phyloP scores from a whole-genome alignment of 1,284 basidiomycete species.

The Xanthoconium separans region DNA sequence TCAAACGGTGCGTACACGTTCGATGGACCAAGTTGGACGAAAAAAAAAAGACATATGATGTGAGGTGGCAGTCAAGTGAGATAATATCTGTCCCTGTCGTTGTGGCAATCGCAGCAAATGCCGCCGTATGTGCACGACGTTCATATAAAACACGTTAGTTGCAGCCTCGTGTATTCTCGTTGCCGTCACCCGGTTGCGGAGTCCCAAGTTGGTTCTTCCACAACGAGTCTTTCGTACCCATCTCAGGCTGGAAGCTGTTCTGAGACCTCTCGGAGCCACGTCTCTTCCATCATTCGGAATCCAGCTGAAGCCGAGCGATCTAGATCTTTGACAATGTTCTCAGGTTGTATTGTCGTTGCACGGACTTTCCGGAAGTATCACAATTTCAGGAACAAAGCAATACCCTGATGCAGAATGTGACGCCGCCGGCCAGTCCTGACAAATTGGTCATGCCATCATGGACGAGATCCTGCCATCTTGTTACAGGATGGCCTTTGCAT shows the following conservation, averaged over 20 bases:
- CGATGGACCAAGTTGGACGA: neutral
- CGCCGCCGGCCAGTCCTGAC: slow-evolving; percentile 17
- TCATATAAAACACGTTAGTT: slow-evolving; percentile 14
- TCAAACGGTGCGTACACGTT: neutral
- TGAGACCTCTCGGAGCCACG: neutral
- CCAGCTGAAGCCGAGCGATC: slow-evolving; percentile 2
- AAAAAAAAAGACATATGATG: slow-evolving; percentile 8
- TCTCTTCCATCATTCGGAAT: slow-evolving; percentile 3
- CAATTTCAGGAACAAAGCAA: slow-evolving; percentile 10
- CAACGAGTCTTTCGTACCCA: neutral
- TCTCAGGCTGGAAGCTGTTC: neutral
- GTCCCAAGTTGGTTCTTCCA: slow-evolving; percentile 16
- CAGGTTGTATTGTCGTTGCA: slow-evolving; percentile 6
- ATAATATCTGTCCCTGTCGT: slow-evolving; percentile 10
- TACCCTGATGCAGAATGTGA: slow-evolving; percentile 4
- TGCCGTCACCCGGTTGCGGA: slow-evolving; percentile 25
- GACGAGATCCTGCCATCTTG: slow-evolving; percentile 14
- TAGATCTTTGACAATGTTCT: slow-evolving; percentile 14
- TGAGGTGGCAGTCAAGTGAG: slow-evolving; percentile 15
- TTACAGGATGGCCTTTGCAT: slow-evolving; percentile 13
- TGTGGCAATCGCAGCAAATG: slow-evolving; percentile 12
- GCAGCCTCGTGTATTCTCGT: slow-evolving; percentile 19
- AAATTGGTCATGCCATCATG: neutral
- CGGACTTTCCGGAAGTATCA: slow-evolving; percentile 9
- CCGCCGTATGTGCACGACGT: slow-evolving; percentile 9